A percentile compares a stretch with the other conserved stretches of the same genome.
Evolutionary conservation across 2,329 filamentous ascomycete genomes (phyloP).

Genomic region (Claviceps fusiformis): DNA sequence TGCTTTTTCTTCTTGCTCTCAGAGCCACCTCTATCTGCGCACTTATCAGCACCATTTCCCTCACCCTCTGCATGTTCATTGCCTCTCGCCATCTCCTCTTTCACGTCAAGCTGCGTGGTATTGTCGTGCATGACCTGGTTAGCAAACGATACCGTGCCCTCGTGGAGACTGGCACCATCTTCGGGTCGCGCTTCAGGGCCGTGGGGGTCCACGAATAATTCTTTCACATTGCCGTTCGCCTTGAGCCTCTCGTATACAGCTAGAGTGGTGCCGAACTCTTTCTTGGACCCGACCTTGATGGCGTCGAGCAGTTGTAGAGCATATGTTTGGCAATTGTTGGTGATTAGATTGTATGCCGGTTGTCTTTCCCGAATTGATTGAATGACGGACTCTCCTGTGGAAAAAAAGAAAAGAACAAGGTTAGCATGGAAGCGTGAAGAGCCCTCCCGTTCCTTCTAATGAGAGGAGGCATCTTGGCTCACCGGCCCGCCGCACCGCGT

Average conservation of each 20-base stretch:
- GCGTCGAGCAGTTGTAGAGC: slow-evolving; percentile 38
- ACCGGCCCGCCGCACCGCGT: slow-evolving; percentile 36
- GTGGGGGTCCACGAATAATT: slow-evolving; percentile 27
- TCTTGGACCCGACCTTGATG: slow-evolving; percentile 35
- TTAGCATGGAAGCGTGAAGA: neutral
- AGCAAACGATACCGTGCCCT: slow-evolving; percentile 32
- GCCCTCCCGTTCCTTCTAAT: neutral
- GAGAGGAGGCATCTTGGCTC: slow-evolving; percentile 10
- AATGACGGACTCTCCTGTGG: slow-evolving; percentile 36
- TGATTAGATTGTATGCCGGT: slow-evolving; percentile 43
- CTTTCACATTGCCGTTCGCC: slow-evolving; percentile 34
- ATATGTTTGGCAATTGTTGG: slow-evolving; percentile 47
- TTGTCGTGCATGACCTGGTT: slow-evolving; percentile 41
- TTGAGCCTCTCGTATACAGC: slow-evolving; percentile 38
- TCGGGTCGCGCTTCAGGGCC: slow-evolving; percentile 13
- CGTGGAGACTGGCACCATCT: slow-evolving; percentile 2
- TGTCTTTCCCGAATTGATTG: slow-evolving; percentile 33
- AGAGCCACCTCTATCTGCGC: neutral
- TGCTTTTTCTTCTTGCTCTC: neutral
- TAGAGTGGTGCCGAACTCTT: slow-evolving; percentile 39
- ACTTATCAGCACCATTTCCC: slow-evolving; percentile 4
- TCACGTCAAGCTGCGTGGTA: slow-evolving; percentile 35
- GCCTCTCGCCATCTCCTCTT: slow-evolving; percentile 17
- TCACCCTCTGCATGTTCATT: slow-evolving; percentile 5
- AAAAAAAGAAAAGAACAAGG: too few species aligned